Evolutionary conservation across 495 filamentous ascomycete species (phyloP).

Genomic region (Xylaria bambusicola): DNA sequence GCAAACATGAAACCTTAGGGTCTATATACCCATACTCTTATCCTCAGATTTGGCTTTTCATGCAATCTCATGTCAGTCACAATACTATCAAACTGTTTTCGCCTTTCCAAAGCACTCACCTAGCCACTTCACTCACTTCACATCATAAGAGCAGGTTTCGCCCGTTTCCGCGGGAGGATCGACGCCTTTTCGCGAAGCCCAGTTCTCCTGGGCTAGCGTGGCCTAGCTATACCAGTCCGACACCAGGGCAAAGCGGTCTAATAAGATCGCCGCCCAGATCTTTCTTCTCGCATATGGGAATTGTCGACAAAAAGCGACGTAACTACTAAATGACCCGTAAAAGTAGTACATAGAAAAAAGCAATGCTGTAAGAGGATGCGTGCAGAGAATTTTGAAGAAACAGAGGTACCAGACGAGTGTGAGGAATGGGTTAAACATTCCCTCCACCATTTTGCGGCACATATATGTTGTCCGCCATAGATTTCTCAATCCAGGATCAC

Average conservation of each 20-base stretch:
- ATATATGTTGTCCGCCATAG: conserved; percentile 22
- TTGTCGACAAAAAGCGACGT: not conserved
- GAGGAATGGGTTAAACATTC: not conserved
- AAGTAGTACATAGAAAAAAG: conserved; percentile 1
- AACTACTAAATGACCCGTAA: not conserved
- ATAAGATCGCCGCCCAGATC: not conserved
- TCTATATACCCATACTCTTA: too few relatives aligned
- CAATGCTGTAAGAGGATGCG: not conserved
- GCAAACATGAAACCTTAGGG: too few relatives aligned
- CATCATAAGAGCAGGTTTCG: not conserved
- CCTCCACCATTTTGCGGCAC: conserved; percentile 25
- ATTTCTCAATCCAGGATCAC: conserved; percentile 17
- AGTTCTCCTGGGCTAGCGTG: not conserved
- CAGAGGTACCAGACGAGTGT: not conserved
- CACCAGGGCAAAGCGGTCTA: not conserved
- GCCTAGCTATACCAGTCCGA: not conserved
- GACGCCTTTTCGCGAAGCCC: not conserved
- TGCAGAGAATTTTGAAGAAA: not conserved
- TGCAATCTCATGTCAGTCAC: too few relatives aligned
- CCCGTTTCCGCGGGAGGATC: not conserved
- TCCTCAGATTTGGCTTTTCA: too few relatives aligned
- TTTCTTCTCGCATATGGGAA: not conserved
- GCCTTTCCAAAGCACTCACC: too few relatives aligned
- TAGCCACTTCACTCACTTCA: not conserved
- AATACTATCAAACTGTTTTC: too few relatives aligned